Conservation (phyloP, 139 green algal species). For the Chlorella sp. region DNA sequence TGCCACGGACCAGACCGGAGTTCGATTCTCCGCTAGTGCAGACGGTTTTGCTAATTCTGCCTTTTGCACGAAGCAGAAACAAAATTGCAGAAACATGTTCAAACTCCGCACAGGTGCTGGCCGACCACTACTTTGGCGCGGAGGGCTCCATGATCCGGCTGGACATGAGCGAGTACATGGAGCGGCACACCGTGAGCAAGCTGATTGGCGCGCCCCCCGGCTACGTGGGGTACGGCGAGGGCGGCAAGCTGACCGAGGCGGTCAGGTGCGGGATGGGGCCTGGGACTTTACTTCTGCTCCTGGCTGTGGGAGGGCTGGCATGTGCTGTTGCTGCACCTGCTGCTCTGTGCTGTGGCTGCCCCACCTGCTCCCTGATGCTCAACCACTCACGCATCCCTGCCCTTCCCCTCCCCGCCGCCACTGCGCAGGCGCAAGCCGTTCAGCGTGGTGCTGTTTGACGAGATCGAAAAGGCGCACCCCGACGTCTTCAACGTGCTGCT, state of each 20-base stretch:
- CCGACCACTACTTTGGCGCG: constrained; percentile 57
- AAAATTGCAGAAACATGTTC: too few species aligned
- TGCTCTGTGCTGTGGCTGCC: not conserved
- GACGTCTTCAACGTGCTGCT: constrained; percentile 99
- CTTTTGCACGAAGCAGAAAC: too few species aligned
- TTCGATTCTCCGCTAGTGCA: not conserved
- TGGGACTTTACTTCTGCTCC: too few species aligned
- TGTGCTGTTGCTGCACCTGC: too few species aligned
- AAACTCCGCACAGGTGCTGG: constrained; percentile 49
- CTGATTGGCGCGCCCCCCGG: constrained; percentile 78
- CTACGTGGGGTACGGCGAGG: constrained; percentile 84
- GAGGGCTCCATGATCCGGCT: constrained; percentile 83
- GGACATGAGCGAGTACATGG: constrained; percentile 99
- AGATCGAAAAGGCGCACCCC: constrained; percentile 99
- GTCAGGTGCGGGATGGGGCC: constrained; percentile 50
- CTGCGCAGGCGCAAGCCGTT: constrained; percentile 72
- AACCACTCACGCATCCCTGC: too few species aligned
- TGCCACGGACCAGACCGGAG: too few species aligned
- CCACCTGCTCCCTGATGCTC: not conserved
- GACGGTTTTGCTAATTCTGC: too few species aligned
- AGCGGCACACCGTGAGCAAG: constrained; percentile 86
- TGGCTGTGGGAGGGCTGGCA: too few species aligned
- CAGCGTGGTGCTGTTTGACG: constrained; percentile 91
- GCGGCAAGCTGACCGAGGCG: constrained; percentile 84
- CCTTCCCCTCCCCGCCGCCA: too few species aligned